These are phyloP conservation scores for Tilletia indica DNA, from an alignment of 1,284 basidiomycete genomes.

Conservation along the genomic window DNA sequence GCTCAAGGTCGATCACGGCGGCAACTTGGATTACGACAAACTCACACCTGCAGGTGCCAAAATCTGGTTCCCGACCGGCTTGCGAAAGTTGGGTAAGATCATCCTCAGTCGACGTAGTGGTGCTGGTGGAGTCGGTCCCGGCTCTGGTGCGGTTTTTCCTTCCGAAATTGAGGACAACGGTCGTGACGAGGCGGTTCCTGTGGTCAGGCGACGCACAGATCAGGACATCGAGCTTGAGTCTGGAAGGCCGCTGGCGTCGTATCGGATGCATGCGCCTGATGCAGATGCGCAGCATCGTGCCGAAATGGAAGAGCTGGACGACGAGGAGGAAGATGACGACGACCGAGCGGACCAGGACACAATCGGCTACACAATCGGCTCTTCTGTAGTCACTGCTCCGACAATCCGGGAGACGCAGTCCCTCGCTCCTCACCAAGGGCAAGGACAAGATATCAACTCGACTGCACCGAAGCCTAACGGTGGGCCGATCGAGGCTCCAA, in stretches of 20 bases:
- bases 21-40: constrained; percentile 45
- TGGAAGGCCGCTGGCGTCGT: neutral
- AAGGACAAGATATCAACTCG: neutral
- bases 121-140: constrained; percentile 26
- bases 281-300: neutral
- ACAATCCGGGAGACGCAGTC: neutral
- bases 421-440: neutral
- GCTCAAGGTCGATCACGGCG: neutral
- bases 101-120: constrained; percentile 34
- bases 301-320: neutral
- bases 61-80: constrained; percentile 63
- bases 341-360: neutral
- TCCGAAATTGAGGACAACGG: neutral
- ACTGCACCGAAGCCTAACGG: too few species aligned
- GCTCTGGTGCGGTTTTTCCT: constrained; percentile 23
- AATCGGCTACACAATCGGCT: neutral
- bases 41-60: constrained; percentile 58
- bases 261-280: too few species aligned
- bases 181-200: neutral
- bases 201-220: neutral
- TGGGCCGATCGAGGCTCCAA: neutral
- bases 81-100: constrained; percentile 58
- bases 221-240: neutral
- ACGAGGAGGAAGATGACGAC: neutral
- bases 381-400: neutral